These are phyloP conservation scores for Boletus rex-veris DNA, from an alignment of 768 basidiomycete species.

Conservation along the genomic window DNA sequence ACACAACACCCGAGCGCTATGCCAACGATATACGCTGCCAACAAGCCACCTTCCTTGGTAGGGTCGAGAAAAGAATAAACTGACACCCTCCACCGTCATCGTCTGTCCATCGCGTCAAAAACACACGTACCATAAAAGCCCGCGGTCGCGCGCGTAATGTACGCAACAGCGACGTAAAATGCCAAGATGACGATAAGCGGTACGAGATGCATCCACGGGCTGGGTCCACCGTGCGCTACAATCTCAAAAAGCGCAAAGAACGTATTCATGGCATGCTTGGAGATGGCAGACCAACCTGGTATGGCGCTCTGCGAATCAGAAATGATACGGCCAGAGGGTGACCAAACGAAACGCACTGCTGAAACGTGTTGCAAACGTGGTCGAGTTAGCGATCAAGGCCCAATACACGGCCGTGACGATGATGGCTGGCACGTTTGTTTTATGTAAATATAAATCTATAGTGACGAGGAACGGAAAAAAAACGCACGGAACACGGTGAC, in stretches of 20 bases:
- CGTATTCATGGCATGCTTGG: conserved; percentile 59
- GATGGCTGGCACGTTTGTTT: conserved; percentile 41
- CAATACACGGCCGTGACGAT: conserved; percentile 65
- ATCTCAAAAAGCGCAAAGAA: conserved; percentile 57
- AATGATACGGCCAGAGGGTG: background rate
- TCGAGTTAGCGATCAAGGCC: conserved; percentile 45
- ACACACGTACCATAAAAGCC: conserved; percentile 57
- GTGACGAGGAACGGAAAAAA: background rate
- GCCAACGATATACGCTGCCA: conserved; percentile 63
- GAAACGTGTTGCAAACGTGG: conserved; percentile 40
- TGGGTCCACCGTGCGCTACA: conserved; percentile 48
- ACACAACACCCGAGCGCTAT: conserved; percentile 50
- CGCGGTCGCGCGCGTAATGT: conserved; percentile 58
- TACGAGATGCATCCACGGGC: conserved; percentile 51
- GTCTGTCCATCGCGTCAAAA: too few species aligned
- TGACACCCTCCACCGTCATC: conserved; percentile 25
- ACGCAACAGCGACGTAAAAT: conserved; percentile 63
- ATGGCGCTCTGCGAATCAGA: background rate
- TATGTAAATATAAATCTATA: background rate
- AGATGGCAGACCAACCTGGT: conserved; percentile 56
- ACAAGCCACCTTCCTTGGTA: conserved; percentile 32
- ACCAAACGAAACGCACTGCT: conserved; percentile 31
- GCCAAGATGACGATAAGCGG: conserved; percentile 48
- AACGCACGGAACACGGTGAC: conserved; percentile 56
- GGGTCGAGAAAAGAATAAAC: conserved; percentile 70